A percentile compares a stretch with the other conserved stretches of the same genome.
Conservation (phyloP, 2,329 filamentous ascomycete species). For the Fusarium protoensiforme region DNA sequence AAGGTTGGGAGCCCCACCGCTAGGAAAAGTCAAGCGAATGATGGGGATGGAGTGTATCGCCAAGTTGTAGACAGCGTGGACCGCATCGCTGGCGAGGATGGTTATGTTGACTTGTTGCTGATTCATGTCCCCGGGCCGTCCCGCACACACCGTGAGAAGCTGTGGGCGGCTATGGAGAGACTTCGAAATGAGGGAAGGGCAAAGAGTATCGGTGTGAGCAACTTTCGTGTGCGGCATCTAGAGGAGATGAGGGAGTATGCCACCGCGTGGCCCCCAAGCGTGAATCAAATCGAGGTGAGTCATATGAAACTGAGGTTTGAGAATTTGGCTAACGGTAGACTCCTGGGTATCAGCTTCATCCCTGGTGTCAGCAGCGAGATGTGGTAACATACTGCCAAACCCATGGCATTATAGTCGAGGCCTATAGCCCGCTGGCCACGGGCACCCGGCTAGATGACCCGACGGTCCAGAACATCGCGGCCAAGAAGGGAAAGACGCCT, state of each 20-base stretch:
- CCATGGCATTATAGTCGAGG: constrained; percentile 71
- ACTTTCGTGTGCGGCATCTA: constrained; percentile 75
- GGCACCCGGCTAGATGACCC: constrained; percentile 59
- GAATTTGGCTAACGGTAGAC: not conserved
- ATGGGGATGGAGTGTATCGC: constrained; percentile 68
- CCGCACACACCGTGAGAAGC: constrained; percentile 63
- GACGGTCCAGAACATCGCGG: constrained; percentile 65
- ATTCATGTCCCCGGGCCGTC: constrained; percentile 73
- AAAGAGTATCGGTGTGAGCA: constrained; percentile 77
- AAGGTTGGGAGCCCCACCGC: constrained; percentile 69
- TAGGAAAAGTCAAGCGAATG: constrained; percentile 31
- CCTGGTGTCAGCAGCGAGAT: constrained; percentile 70
- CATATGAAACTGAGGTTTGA: not conserved
- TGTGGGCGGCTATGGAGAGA: constrained; percentile 75
- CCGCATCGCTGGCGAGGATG: constrained; percentile 66
- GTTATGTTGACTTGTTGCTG: constrained; percentile 78
- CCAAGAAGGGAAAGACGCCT: constrained; percentile 69
- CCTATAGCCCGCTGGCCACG: constrained; percentile 52
- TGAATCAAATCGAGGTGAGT: constrained; percentile 78
- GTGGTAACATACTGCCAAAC: constrained; percentile 73
- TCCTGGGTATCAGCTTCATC: constrained; percentile 68
- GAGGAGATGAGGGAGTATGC: constrained; percentile 75
- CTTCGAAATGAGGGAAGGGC: constrained; percentile 68
- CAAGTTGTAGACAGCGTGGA: constrained; percentile 70
- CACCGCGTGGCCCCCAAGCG: constrained; percentile 74